Conservation (phyloP, 805 yeast species). For the Cyberlindnera euphorbiiphila region DNA sequence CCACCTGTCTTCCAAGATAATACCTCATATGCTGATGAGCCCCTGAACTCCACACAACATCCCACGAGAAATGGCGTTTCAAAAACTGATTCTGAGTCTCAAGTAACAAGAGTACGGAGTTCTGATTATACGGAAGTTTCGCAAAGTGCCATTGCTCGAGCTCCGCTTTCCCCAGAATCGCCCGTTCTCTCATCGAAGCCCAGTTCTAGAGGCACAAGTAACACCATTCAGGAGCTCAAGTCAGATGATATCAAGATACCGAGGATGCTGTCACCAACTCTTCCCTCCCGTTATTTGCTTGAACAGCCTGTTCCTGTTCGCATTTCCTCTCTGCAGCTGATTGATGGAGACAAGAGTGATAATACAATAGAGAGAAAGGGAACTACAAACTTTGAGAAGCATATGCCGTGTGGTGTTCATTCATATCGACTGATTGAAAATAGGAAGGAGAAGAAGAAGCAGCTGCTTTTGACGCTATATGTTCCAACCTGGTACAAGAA, state of each 20-base stretch:
- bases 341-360: neutral
- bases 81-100: too few relatives aligned
- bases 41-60: too few relatives aligned
- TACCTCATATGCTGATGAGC: neutral
- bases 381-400: constrained; percentile 9
- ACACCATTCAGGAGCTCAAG: neutral
- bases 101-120: too few relatives aligned
- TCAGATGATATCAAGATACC: constrained; percentile 9
- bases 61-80: too few relatives aligned
- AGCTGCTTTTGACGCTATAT: constrained; percentile 12
- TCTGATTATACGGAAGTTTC: too few relatives aligned
- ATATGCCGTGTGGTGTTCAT: constrained; percentile 13
- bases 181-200: too few relatives aligned
- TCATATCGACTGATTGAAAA: constrained; percentile 8
- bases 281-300: constrained; percentile 14
- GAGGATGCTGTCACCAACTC: constrained; percentile 22
- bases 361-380: constrained; percentile 4
- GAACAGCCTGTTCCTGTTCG: constrained; percentile 8
- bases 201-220: too few relatives aligned
- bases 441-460: neutral
- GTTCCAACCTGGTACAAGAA: constrained; percentile 17
- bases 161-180: too few relatives aligned
- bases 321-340: neutral
- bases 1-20: constrained; percentile 9
- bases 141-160: too few relatives aligned